A percentile compares a stretch with the other conserved stretches of the same genome.
Evolutionary conservation across 2,329 filamentous ascomycete species (phyloP).

Genomic region (Claviceps monticola): DNA sequence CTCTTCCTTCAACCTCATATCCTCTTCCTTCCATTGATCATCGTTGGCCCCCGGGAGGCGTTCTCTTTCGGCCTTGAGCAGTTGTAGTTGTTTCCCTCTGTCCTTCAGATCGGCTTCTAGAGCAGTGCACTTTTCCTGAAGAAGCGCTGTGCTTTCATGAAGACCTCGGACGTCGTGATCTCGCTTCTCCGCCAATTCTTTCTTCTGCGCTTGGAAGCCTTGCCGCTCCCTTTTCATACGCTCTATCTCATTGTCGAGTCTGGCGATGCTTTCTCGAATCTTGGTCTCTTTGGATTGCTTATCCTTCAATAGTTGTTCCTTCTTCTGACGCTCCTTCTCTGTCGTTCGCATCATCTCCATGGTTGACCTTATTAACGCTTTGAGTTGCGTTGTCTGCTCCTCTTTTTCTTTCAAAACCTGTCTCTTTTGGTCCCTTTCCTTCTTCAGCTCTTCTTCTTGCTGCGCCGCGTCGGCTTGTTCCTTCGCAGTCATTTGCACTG

Average conservation of each 20-base stretch:
- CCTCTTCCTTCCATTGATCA: constrained; percentile 38
- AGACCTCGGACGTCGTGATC: constrained; percentile 38
- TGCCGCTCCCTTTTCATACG: constrained; percentile 44
- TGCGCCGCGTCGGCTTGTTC: constrained; percentile 58
- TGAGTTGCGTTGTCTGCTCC: constrained; percentile 72
- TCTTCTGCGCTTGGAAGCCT: constrained; percentile 39
- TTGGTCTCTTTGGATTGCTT: constrained; percentile 56
- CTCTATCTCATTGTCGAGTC: constrained; percentile 51
- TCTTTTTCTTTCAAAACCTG: constrained; percentile 78
- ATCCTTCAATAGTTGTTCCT: constrained; percentile 57
- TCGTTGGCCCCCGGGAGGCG: constrained; percentile 48
- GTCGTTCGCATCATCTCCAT: constrained; percentile 71
- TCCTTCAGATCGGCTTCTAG: constrained; percentile 63
- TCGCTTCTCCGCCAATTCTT: constrained; percentile 34
- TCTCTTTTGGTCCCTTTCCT: constrained; percentile 67
- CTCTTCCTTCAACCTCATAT: constrained; percentile 37
- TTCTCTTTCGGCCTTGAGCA: constrained; percentile 57
- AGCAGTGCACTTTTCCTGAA: constrained; percentile 49
- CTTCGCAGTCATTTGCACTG: constrained; percentile 53
- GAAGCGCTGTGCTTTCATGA: constrained; percentile 38
- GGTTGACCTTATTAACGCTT: constrained; percentile 63
- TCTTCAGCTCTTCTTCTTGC: constrained; percentile 53
- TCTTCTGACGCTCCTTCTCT: constrained; percentile 64
- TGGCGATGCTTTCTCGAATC: constrained; percentile 53
- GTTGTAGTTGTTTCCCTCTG: constrained; percentile 52